Base-by-base conservation (phyloP, 345 rosid species). In the Eutrema heterophyllum region DNA sequence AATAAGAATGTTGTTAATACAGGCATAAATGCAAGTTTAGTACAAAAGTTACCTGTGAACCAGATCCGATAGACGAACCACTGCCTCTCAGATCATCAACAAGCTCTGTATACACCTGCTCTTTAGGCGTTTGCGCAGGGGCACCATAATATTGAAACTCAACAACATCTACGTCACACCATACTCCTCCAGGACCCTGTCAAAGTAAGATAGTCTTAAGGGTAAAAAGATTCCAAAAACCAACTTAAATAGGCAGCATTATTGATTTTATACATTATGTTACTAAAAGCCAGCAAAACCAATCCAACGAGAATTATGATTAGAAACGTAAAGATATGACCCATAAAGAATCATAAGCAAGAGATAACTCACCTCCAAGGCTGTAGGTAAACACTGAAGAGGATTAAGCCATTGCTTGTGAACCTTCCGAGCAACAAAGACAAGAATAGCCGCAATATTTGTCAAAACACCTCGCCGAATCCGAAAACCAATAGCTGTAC, bases 161-260 rank as follows among this genome's bases (percentile, higher is more conserved):
- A 51, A 89, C 87, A 72, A 89, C 96, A 77, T 89, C 96, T 48
- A 89, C 96, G 69, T 87, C 96, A 77, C 96, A 89, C 96, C 96
- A 89, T 13, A 89, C 86, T 14, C 96, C 96, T 69, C 96, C 96
- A 10, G 96, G 96, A 77, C 96, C 96, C 96, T 89, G 76, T 49
- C 40, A 62, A 41, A 68, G 56, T 30, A 39, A 39, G 12, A 33
- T 12, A 57, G 48, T 58, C 10, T 1, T 18, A 15, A 56, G 27
- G 4, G 7, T 2, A 9, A 35, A 56, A 57, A 3, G 9, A 43
- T 48, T 30, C 48, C 9, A 33, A 9, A 9, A 35, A 0, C 1
- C 3, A 68, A 40, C 14, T 4, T 41, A 41, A 7, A 24, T 14
- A 41, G 33, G 50, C 18, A 0, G 14, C 52, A 27, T 27, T 1